These are phyloP conservation scores for Backusella australiensis DNA, from an alignment of 192 early-diverging fungal genomes.

Conservation along the genomic window DNA sequence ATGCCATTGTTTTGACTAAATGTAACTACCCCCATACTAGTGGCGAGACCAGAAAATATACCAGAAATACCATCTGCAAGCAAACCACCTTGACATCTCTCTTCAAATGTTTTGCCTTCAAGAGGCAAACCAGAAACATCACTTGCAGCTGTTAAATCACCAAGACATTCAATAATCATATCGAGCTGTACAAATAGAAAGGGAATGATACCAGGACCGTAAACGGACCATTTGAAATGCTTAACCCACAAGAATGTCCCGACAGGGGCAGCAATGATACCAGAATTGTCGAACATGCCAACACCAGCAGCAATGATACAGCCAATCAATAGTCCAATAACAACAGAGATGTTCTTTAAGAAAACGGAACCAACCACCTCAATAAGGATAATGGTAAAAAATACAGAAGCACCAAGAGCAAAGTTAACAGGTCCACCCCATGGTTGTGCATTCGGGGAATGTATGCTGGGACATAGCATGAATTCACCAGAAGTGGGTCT, in stretches of 20 bases:
- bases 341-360: conserved; percentile 52
- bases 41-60: conserved; percentile 41
- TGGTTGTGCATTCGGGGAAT: conserved; percentile 48
- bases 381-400: conserved; percentile 44
- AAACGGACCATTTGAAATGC: conserved; percentile 45
- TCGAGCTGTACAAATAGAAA: conserved; percentile 46
- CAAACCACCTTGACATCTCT: conserved; percentile 56
- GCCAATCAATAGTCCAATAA: conserved; percentile 49
- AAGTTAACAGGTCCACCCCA: conserved; percentile 51
- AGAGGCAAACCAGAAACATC: conserved; percentile 49
- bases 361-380: conserved; percentile 58
- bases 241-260: conserved; percentile 54
- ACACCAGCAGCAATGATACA: conserved; percentile 48
- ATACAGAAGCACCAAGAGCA: conserved; percentile 50
- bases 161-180: conserved; percentile 49
- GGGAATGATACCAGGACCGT: conserved; percentile 52
- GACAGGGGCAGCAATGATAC: conserved; percentile 42
- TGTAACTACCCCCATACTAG: conserved; percentile 52
- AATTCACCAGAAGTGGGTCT: conserved; percentile 44
- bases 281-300: conserved; percentile 44
- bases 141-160: conserved; percentile 55
- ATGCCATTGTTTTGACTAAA: conserved; percentile 61
- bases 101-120: conserved; percentile 54
- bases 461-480: conserved; percentile 39
- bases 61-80: conserved; percentile 50